Base-by-base conservation (phyloP, 805 yeast species). In the Scheffersomyces stipitis region DNA sequence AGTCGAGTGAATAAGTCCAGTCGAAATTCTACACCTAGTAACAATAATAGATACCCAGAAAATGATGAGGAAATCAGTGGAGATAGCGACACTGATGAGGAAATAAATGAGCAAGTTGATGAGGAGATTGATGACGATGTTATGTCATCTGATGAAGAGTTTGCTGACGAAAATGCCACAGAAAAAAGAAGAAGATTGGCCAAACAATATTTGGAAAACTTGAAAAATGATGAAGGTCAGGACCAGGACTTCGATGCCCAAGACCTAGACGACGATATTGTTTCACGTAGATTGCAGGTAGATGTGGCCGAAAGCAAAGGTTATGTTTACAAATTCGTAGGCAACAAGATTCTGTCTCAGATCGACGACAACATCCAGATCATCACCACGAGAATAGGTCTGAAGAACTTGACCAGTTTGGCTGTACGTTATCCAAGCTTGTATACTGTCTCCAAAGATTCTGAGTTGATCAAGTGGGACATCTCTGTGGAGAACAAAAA, bases 101-200 rank as follows among this genome's bases (percentile, higher is more conserved):
- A 30, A 18, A n/a, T n/a, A n/a, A 16, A 15, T 28, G 28, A 23
- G 31, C 68, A 65, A 32, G 72, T 59, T 9, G 53, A 59, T 1
- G 60, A 58, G 14, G 55, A 35, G 4, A 69, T 61, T 15, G 75
- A 68, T 27, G 69, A 65, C n/a, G 59, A 56, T 8, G 63, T 55
- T 23, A 44, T 75, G 15, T 78, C 75, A 12, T 80, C 84, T 10
- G 91, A 83, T 22, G 93, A 82, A 47, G 95, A 83, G 48, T 78
- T 80, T 46, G 78, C 69, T 12, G 73, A 71, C 13, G 98, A 91
- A 61, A 78, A 79, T 32, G 95, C 90, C 6, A 95, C 96, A 0
- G 99, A 93, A 54, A 89, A 87, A 62, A 79, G 99, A 62, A 78
- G 99, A 64, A 73, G 98, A 54, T 72, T 93, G 41, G 98, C 98